Evolutionary conservation across 2,329 filamentous ascomycete species (phyloP).

Genomic region (Phyllosticta capitalensis): DNA sequence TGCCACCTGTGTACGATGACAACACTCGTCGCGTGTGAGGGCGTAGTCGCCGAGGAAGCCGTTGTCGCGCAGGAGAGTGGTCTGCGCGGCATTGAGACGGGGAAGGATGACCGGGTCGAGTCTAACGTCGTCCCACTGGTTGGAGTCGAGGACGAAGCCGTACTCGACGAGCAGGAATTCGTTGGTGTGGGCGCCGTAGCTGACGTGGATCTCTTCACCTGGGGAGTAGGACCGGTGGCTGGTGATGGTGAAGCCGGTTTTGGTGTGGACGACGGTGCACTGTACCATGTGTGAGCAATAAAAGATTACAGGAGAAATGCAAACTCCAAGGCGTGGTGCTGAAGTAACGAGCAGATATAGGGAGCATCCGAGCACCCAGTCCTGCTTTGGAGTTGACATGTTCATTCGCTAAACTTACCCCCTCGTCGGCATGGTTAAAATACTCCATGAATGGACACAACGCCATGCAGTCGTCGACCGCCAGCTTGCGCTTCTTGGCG

Average conservation of each 20-base stretch:
- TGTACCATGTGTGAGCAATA: slow-evolving; percentile 17
- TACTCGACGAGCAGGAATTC: slow-evolving; percentile 65
- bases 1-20: slow-evolving; percentile 38
- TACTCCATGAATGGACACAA: slow-evolving; percentile 65
- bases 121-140: slow-evolving; percentile 30
- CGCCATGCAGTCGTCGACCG: slow-evolving; percentile 51
- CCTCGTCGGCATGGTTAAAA: slow-evolving; percentile 48
- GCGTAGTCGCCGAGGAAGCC: slow-evolving; percentile 32
- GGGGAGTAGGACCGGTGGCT: slow-evolving; percentile 41
- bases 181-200: slow-evolving; percentile 61
- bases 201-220: slow-evolving; percentile 59
- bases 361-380: no score
- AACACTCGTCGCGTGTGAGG: slow-evolving; percentile 24
- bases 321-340: no score
- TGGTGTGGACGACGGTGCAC: slow-evolving; percentile 45
- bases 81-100: slow-evolving; percentile 22
- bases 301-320: not conserved
- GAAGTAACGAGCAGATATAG: no score
- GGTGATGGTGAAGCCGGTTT: slow-evolving; percentile 45
- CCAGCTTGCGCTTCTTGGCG: slow-evolving; percentile 32
- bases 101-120: slow-evolving; percentile 35
- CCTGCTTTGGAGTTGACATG: not conserved
- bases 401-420: slow-evolving; percentile 17
- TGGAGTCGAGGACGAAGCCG: slow-evolving; percentile 35
- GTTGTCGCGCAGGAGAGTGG: slow-evolving; percentile 30